Evolutionary conservation across 2,329 filamentous ascomycete genomes (phyloP).

Genomic region (Botrytis paeoniae): DNA sequence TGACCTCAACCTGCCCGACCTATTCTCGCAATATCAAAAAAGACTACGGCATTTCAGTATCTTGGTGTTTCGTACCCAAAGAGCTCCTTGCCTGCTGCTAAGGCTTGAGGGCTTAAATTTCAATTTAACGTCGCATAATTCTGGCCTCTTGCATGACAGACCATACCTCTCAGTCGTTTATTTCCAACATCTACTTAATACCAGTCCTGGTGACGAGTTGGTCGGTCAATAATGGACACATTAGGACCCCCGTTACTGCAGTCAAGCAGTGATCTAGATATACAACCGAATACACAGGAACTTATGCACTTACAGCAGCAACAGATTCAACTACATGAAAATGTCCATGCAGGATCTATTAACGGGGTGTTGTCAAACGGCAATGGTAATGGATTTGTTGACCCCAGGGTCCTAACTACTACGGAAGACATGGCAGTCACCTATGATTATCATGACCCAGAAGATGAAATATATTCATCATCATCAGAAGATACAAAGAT

Average conservation of each 20-base stretch:
- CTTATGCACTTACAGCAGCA: background rate
- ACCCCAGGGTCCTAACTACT: conserved; percentile 29
- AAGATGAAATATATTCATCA: conserved; percentile 24
- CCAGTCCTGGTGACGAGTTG: background rate
- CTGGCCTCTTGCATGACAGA: background rate
- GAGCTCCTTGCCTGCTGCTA: background rate
- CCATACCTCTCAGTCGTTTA: background rate
- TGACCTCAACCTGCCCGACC: background rate
- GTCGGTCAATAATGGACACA: background rate
- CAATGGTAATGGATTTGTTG: conserved; percentile 31
- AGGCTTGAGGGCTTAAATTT: background rate
- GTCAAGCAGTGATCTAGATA: conserved; percentile 26
- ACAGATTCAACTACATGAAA: conserved; percentile 23
- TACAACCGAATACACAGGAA: conserved; percentile 8
- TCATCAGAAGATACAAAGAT: conserved; percentile 18
- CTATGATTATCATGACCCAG: conserved; percentile 19
- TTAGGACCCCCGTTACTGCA: conserved; percentile 15
- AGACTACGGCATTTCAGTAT: background rate
- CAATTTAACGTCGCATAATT: background rate
- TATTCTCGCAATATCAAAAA: background rate
- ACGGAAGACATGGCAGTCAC: conserved; percentile 21
- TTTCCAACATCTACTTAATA: background rate
- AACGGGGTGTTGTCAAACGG: conserved; percentile 20
- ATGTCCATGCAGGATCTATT: background rate
- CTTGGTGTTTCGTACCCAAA: background rate